Evolutionary conservation across 495 filamentous ascomycete species (phyloP), one percentile per base, ranked within the genome.

Genomic region (Annulohypoxylon bovei): DNA sequence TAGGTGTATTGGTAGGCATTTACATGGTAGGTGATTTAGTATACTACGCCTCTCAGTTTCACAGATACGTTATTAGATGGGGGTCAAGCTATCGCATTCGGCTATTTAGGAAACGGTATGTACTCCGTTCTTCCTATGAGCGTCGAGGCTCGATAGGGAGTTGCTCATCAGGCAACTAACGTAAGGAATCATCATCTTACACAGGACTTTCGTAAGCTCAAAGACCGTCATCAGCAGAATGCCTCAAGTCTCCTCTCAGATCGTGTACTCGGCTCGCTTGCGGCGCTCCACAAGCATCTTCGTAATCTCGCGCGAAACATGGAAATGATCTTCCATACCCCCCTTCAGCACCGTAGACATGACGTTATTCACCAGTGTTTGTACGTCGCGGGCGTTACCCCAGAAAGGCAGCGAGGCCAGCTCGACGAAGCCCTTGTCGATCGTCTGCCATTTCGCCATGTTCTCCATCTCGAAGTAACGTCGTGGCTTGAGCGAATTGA

Each of bases 331-430:
- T 2, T n/a, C 30, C 9, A n/a, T 18, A 20, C 30, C 56, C 39
- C 6, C 11, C 16, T 32, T 22, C n/a, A 53, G 33, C 14, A 27
- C 2, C 11, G 12, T 46, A 39, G 47, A 42, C 4, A n/a, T 42
- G n/a, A 63, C 4, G 1, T 8, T 33, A 5, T 47, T 64, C 9
- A 7, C 49, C 8, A 55, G n/a, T 6, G 33, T 54, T 16, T 54
- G n/a, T 0, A 63, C 35, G 11, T 46, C 61, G 3, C 49, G 49
- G 4, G 35, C 61, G 20, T 56, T 63, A 6, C 47, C 60, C 49
- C 60, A 63, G 11, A 14, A 54, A 11, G 60, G 60, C 25, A 54
- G 60, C 11, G 3, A 3, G 6, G 14, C 14, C 1, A 62, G 32
- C 3, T 39, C 0, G 0, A 12, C 9, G 9, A 63, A 63, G 6